Percentiles rank a stretch among this genome's conserved stretches.
Evolutionary conservation across 345 rosid species (phyloP).

Genomic region (Lepidium didymum): DNA sequence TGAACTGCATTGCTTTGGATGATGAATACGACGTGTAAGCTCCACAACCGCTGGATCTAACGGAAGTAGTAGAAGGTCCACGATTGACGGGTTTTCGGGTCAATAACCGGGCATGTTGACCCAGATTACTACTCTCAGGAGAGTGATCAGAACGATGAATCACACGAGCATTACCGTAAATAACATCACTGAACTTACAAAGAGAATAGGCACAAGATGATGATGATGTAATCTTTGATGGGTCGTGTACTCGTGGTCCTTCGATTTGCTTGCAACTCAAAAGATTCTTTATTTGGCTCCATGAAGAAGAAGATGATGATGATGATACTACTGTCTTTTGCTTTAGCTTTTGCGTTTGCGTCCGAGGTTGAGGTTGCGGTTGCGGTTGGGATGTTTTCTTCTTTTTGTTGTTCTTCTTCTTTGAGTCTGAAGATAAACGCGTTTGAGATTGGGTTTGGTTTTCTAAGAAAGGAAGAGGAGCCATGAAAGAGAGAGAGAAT

Average conservation of each 20-base stretch:
- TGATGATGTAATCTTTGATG: slow-evolving; percentile 37
- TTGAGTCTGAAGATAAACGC: slow-evolving; percentile 19
- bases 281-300: slow-evolving; percentile 91
- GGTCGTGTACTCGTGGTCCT: slow-evolving; percentile 61
- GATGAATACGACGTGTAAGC: slow-evolving; percentile 29
- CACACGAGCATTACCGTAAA: slow-evolving; percentile 25
- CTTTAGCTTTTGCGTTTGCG: slow-evolving; percentile 27
- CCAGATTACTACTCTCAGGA: slow-evolving; percentile 66
- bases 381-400: slow-evolving; percentile 3
- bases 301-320: slow-evolving; percentile 43
- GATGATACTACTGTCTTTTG: slow-evolving; percentile 27
- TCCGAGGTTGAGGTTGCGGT: slow-evolving; percentile 11
- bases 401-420: slow-evolving; percentile 21
- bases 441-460: slow-evolving; percentile 30
- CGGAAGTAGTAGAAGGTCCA: slow-evolving; percentile 15
- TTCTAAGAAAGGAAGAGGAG: slow-evolving; percentile 52
- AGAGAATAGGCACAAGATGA: slow-evolving; percentile 47
- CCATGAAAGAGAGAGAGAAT: slow-evolving; percentile 35
- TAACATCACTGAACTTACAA: slow-evolving; percentile 24
- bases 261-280: slow-evolving; percentile 82
- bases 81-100: slow-evolving; percentile 38
- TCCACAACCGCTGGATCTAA: slow-evolving; percentile 26
- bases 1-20: slow-evolving; percentile 30
- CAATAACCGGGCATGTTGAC: slow-evolving; percentile 56
- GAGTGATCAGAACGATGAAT: slow-evolving; percentile 32